Evolutionary conservation across 2,329 filamentous ascomycete genomes (phyloP), one percentile per base, ranked within the genome.

Genomic region (Cyanodermella asteris): DNA sequence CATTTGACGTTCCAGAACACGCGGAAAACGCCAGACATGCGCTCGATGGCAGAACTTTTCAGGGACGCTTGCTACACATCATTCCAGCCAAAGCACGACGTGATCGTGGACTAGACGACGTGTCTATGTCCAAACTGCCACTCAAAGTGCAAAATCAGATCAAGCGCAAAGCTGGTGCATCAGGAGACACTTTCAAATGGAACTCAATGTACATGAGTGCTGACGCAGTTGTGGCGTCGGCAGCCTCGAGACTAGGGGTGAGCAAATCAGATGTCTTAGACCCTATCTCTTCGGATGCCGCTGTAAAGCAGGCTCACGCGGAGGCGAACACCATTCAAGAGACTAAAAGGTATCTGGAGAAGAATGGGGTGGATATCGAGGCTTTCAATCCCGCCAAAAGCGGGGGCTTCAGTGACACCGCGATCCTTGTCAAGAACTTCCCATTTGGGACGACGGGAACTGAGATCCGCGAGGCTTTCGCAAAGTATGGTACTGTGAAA

Each of bases 181-280:
- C 75, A 6, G 72, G 71, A 16, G 68, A 64, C 24, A 69, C 65
- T 2, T 94, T 94, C 53, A 91, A 84, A 45, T 97, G 87, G 87
- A 97, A 97, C 55, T 84, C 82, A n/a, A 58, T 97, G n/a, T 97
- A 87, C 49, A 90, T 97, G 76, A 93, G 75, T 49, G 75, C 59
- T 20, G 82, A 97, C 54, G 78, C 87, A 25, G 81, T 97, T 26
- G 82, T 93, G 50, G 70, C 77, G 24, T 90, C 82, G 5, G 68
- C 91, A 32, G 80, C 87, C 23, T 68, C 72, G 42, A 73, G 82
- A 27, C 60, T 97, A 29, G 82, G 84, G 23, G 66, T 97, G 29
- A 73, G 75, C 28, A 97, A 97, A 55, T 72, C 80, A 7, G 81
- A 91, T 39, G 53, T 97, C 29, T 60, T 97, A 22, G 84, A 97